Evolutionary conservation across 2,329 filamentous ascomycete genomes (phyloP), one percentile per base, ranked within the genome.

Genomic region (Diaporthe caulivora): DNA sequence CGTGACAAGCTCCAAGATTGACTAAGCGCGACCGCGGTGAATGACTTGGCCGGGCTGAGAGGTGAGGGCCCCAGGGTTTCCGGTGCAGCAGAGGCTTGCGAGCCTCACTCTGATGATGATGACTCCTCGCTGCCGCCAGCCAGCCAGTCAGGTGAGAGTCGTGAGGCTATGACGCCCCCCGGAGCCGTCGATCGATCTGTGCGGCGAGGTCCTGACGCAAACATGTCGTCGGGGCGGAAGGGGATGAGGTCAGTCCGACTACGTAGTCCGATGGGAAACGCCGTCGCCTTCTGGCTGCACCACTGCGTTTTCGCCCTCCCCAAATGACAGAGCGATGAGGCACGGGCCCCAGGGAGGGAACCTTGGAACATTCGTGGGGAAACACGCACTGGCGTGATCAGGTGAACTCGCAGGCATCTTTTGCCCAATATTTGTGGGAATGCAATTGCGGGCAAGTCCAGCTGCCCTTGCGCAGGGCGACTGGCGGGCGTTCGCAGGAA

Each of bases 1-100:
- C 62, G 44, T 65, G 62, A 65, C 47, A 67, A 67, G 62, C 47
- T 40, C n/a, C n/a, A 40, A 40, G 62, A 53, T 67, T 67, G 40
- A 11, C 62, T 53, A 67, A 53, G 18, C 62, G 31, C 31, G 8
- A 9, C 34, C 17, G 17, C 15, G 44, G 31, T 67, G 62, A 53
- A 51, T 40, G 62, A 67, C 31, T 40, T 53, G 47, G 47, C 42
- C 21, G 57, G 24, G 24, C 13, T 24, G 15, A 29, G 10, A 29
- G 21, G 29, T 29, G 11, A 31, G 10, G 37, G 57, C 8, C 26
- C 26, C 37, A 40, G 37, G 37, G 17, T 17, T 9, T 34, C 53
- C n/a, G 18, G 53, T n/a, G n/a, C n/a, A 55, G 26, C 53, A 34
- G 18, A 18, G 29, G 29, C n/a, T n/a, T 29, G n/a, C 18, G 26